Conservation (phyloP, 495 filamentous ascomycete species). For the Eremomyces bilateralis region DNA sequence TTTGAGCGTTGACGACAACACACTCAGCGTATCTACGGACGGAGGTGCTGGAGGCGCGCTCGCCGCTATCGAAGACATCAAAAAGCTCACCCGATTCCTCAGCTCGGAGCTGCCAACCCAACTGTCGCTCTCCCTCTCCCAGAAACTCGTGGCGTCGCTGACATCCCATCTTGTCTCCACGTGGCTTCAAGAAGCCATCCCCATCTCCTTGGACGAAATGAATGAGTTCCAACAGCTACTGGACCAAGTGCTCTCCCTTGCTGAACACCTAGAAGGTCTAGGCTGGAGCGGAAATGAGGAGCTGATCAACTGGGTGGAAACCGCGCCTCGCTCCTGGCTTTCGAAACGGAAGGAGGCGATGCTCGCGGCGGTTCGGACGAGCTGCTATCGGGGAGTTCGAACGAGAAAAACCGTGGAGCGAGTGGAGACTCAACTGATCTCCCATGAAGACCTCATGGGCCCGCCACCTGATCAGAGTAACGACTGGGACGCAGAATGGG, state of each 20-base stretch:
- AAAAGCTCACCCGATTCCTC: slow-evolving; percentile 22
- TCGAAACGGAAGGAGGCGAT: slow-evolving; percentile 59
- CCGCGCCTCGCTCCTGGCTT: slow-evolving; percentile 64
- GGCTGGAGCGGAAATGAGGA: slow-evolving; percentile 47
- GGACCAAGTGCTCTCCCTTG: slow-evolving; percentile 37
- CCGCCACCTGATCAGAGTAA: slow-evolving; percentile 5
- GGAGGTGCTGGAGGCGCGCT: too few relatives aligned
- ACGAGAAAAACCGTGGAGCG: slow-evolving; percentile 48
- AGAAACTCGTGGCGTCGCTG: slow-evolving; percentile 37
- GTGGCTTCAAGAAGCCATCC: slow-evolving; percentile 60
- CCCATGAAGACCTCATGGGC: slow-evolving; percentile 34
- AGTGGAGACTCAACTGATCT: slow-evolving; percentile 62
- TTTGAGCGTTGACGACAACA: too few relatives aligned
- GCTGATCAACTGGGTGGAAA: slow-evolving; percentile 59
- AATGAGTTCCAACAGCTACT: slow-evolving; percentile 44
- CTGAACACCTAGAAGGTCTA: slow-evolving; percentile 33
- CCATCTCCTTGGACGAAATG: slow-evolving; percentile 46
- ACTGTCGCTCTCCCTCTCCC: slow-evolving; percentile 40
- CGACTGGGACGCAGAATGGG: slow-evolving; percentile 63
- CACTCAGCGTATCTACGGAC: too few relatives aligned
- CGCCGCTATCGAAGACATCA: not conserved
- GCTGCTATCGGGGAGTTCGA: slow-evolving; percentile 41
- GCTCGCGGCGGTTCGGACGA: slow-evolving; percentile 47
- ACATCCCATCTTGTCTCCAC: slow-evolving; percentile 43
- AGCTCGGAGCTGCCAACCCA: slow-evolving; percentile 35